phyloP scores from a whole-genome alignment of 179 eudicot species.

The Silene noctiflora region DNA sequence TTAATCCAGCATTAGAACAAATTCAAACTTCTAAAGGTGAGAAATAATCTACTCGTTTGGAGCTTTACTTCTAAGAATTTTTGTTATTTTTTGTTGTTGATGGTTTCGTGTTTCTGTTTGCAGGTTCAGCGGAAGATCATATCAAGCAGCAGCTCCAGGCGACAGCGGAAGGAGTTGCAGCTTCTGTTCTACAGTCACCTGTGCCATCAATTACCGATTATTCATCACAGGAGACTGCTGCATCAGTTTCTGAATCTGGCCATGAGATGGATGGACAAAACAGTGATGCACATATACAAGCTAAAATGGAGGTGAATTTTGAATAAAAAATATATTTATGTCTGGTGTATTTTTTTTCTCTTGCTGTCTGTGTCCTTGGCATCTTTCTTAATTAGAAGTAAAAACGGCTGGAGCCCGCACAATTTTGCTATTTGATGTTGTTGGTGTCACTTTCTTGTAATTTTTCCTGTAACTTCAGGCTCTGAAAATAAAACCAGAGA shows the following conservation, averaged over 20 bases:
- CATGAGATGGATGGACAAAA: constrained; percentile 39
- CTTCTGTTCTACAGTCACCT: constrained; percentile 75
- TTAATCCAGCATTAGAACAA: constrained; percentile 37
- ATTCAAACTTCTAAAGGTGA: constrained; percentile 49
- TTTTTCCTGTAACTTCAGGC: constrained; percentile 44
- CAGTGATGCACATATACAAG: constrained; percentile 44
- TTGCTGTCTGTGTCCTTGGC: not conserved
- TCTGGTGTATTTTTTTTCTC: not conserved
- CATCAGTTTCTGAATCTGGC: constrained; percentile 30
- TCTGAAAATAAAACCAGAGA: constrained; percentile 54
- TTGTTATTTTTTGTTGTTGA: not conserved
- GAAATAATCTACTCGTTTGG: constrained; percentile 1
- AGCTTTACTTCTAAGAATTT: not conserved
- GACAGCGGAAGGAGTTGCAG: constrained; percentile 95
- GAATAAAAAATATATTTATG: not conserved
- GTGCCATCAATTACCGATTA: constrained; percentile 46
- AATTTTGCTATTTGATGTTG: not conserved
- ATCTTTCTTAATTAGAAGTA: not conserved
- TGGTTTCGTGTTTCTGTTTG: constrained; percentile 13
- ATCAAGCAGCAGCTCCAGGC: constrained; percentile 89
- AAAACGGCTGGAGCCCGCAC: not conserved
- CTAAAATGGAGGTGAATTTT: constrained; percentile 55
- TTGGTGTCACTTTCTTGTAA: not conserved
- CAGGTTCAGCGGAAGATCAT: constrained; percentile 76
- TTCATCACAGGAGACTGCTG: constrained; percentile 32